A percentile compares a stretch with the other conserved stretches of the same genome.
phyloP scores from a whole-genome alignment of 352 stramenopile genomes.

The Pythium utonaiense region DNA sequence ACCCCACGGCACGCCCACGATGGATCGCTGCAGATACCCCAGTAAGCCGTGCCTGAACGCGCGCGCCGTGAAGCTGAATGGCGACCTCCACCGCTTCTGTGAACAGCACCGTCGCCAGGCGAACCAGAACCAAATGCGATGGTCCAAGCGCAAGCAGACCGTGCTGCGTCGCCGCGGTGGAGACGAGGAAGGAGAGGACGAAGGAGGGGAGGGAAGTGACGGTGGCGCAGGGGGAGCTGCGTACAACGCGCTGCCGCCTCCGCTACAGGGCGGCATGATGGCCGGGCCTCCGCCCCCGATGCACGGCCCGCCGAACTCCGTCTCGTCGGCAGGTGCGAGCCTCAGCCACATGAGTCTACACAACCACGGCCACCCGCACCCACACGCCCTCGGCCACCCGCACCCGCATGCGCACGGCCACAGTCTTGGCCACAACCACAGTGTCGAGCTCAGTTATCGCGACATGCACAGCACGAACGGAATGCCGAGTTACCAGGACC shows the following conservation, averaged over 20 bases:
- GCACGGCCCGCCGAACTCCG: background rate
- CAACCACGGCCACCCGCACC: background rate
- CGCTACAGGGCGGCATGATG: background rate
- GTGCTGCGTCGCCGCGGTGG: constrained; percentile 17
- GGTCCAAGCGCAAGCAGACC: constrained; percentile 20
- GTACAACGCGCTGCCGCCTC: background rate
- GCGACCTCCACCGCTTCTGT: constrained; percentile 33
- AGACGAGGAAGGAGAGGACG: constrained; percentile 12
- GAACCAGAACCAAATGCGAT: constrained; percentile 30
- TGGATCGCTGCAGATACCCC: constrained; percentile 20
- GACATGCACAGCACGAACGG: background rate
- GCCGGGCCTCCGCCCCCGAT: background rate
- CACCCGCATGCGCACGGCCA: background rate
- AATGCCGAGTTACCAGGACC: constrained; percentile 21
- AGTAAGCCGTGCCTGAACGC: constrained; percentile 24
- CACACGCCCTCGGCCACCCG: background rate
- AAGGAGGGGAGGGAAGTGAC: background rate
- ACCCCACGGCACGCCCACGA: constrained; percentile 8
- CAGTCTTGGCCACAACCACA: background rate
- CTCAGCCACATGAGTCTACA: constrained; percentile 7
- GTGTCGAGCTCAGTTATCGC: background rate
- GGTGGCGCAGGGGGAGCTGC: background rate
- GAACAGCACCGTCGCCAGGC: constrained; percentile 30
- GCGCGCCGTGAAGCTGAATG: constrained; percentile 30
- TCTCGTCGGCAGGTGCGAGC: background rate